Evolutionary conservation across 2,329 filamentous ascomycete genomes (phyloP), one percentile per base, ranked within the genome.

Genomic region (Alternaria novae-zelandiae): DNA sequence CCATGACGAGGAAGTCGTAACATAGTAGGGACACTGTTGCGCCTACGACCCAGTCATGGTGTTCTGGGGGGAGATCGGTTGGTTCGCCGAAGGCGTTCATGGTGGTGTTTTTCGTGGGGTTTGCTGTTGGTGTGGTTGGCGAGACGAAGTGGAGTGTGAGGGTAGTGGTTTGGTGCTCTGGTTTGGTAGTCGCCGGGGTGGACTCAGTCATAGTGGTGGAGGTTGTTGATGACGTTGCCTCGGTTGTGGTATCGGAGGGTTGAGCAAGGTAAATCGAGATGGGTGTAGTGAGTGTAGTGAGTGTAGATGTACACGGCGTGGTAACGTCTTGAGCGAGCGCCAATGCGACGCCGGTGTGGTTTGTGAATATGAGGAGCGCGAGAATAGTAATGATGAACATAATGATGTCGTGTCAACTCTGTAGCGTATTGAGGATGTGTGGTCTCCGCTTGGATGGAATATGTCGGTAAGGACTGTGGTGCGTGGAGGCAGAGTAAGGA

Each of bases 1-100:
- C 54, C 11, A 61, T 36, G 20, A 59, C 21, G 8, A 71, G 6
- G 20, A 68, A 30, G 5, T 76, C 71, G 54, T 70, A 74, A 56
- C 59, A 66, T 1, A 75, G n/a, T 1, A 76, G 64, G 12, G 58
- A 53, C 28, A 65, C 65, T 0, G 68, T 65, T 4, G 56, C 63
- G 8, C 65, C 56, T 56, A 59, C 43, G 60, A 73, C 7, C 59
- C 56, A 57, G 44, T 61, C 44, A 49, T 66, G 13, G 4, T 25
- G 10, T 53, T 13, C 21, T 2, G 28, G 2, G 7, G 28, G 1
- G 20, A 7, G 11, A 1, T 8, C 1, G 5, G 20, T 53, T 20
- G 9, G 2, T 25, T 20, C 36, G 3, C 30, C 20, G 17, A 53
- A n/a, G 7, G 7, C 20, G 6, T 23, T 7, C 13, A n/a, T 9